Base-by-base conservation (phyloP, 116 monocot species). In the Zostera marina region DNA sequence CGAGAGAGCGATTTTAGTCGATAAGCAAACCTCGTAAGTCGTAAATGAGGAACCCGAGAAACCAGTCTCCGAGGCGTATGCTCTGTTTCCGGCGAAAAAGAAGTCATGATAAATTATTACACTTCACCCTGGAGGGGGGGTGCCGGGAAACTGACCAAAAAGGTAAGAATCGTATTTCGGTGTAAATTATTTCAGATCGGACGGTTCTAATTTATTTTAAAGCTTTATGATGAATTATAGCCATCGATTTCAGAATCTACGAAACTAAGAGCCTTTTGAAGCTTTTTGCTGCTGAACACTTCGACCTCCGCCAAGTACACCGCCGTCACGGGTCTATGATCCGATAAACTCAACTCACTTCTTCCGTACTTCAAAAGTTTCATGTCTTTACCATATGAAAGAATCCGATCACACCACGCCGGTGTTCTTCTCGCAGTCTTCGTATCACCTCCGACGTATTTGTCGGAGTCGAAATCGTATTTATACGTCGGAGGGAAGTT, bases 401-500 rank as follows among this genome's bases (percentile, higher is more conserved):
- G 72, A 32, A 88, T 77, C 17, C 88, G 73, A 60, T 88, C 88
- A 49, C 88, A 88, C 96, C 96, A 96, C 58, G 96, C 79, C 59
- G 96, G 96, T 59, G 85, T 85, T 76, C 94, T 84, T 65, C 77
- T 79, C 32, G 82, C 85, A 70, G 32, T 32, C 32, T 32, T 32
- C 32, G 0, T 5, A 32, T 32, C 32, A 32, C 32, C 32, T 32
- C 32, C 32, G 32, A 67, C 61, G 54, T 96, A 96, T 16, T 72
- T 80, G 40, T 70, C 85, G 41, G 96, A 82, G 48, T 78, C 77
- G 54, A 78, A 52, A 38, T 85, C 78, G 64, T 85, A 96, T 64
- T 89, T 96, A 63, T 89, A 96, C 1, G 96, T 96, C 0, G 96
- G 96, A 16, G 94, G 82, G 52, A 96, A 96, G 42, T 67, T 82